These are phyloP conservation scores for Verticillium dahliae DNA, from an alignment of 2,329 filamentous ascomycete genomes.

Conservation along the genomic window DNA sequence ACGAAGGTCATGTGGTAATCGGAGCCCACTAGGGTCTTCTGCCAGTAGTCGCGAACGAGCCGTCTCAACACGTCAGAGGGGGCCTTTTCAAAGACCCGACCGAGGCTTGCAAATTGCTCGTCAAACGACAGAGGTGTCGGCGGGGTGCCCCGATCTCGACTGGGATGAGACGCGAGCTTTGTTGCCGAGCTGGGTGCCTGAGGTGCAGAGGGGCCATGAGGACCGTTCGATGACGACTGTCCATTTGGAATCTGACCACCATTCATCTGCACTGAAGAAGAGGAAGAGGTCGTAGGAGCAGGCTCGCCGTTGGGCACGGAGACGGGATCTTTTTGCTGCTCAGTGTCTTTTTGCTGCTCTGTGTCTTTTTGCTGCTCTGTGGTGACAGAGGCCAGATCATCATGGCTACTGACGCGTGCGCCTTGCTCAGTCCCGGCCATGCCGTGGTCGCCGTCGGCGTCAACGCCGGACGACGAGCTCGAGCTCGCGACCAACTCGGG, in stretches of 20 bases:
- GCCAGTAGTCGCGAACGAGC: constrained; percentile 42
- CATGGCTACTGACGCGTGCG: background rate
- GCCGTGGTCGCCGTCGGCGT: background rate
- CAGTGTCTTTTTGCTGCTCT: too few species aligned
- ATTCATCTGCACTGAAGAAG: too few species aligned
- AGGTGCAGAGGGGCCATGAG: constrained; percentile 16
- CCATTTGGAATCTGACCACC: too few species aligned
- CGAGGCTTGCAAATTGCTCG: constrained; percentile 31
- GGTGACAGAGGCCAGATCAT: constrained; percentile 4
- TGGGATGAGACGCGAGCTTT: too few species aligned
- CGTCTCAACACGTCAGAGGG: constrained; percentile 39
- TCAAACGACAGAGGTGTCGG: constrained; percentile 19
- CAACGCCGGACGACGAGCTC: background rate
- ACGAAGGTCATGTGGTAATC: constrained; percentile 47
- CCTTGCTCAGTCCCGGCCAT: background rate
- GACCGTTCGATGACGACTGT: too few species aligned
- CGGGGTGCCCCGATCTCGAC: too few species aligned
- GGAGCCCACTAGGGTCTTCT: constrained; percentile 41
- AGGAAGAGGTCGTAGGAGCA: too few species aligned
- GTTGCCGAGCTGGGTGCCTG: too few species aligned
- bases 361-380: constrained; percentile 11
- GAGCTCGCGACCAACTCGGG: background rate
- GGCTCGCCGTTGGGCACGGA: too few species aligned
- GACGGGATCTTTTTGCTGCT: too few species aligned
- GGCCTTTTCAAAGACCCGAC: constrained; percentile 31